Evolutionary conservation across 2,329 filamentous ascomycete species (phyloP).

Genomic region (Aspergillus clavatus): DNA sequence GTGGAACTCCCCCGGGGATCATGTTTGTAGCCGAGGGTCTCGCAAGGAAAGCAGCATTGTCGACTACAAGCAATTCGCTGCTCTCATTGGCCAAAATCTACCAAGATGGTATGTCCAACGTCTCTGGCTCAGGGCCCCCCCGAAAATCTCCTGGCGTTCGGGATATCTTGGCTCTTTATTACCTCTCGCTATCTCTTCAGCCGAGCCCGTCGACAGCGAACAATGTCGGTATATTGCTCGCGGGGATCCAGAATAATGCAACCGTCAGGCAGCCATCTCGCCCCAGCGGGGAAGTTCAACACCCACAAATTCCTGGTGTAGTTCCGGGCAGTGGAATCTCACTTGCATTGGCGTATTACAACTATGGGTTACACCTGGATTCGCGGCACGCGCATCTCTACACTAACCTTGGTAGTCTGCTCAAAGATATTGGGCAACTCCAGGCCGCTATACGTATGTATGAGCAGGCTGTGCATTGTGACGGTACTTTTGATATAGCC

Average conservation of each 20-base stretch:
- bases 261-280: conserved; percentile 37
- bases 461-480: conserved; percentile 85
- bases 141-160: conserved; percentile 70
- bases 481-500: conserved; percentile 93
- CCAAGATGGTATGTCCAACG: conserved; percentile 87
- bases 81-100: conserved; percentile 96
- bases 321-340: conserved; percentile 80
- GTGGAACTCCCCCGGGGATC: conserved; percentile 75
- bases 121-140: conserved; percentile 51
- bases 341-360: conserved; percentile 87
- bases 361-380: conserved; percentile 85
- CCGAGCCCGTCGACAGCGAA: conserved; percentile 97
- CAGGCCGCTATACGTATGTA: conserved; percentile 95
- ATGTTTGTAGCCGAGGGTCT: conserved; percentile 65
- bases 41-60: conserved; percentile 72
- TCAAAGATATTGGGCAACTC: conserved; percentile 94
- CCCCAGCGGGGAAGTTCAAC: conserved; percentile 34
- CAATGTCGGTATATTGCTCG: conserved; percentile 95
- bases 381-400: conserved; percentile 89
- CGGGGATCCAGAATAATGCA: conserved; percentile 74
- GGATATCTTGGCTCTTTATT: conserved; percentile 92
- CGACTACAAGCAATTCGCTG: conserved; percentile 92
- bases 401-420: conserved; percentile 88
- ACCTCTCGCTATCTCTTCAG: conserved; percentile 87
- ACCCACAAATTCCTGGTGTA: conserved; percentile 67